Evolutionary conservation across 305 asterid genomes (phyloP), one percentile per base, ranked within the genome.

Genomic region (Fraxinus platypoda): DNA sequence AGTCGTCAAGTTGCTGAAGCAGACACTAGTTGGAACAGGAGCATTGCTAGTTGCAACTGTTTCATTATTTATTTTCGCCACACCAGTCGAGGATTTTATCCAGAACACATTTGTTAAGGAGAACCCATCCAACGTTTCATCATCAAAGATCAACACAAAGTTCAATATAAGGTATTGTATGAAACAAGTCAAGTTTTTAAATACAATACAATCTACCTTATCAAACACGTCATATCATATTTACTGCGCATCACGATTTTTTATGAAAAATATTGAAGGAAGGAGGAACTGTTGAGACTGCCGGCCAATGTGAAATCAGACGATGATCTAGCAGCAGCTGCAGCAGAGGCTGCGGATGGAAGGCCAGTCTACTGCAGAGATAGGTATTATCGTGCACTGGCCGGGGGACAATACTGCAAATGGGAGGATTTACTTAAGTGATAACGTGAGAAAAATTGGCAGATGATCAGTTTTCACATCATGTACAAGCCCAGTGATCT

Each of bases 291-390:
- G 79, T 83, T 95, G 74, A 87, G 94, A 76, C 84, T 95, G 91
- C 98, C 98, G 15, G 62, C 41, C 8, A 97, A 92, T 17, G 97
- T 93, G 43, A 88, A 64, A 84, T 82, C 93, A 6, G 96, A 92
- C 34, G 95, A 95, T 73, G 97, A 93, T 84, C 87, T 95, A 77
- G 98, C 97, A 4, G 91, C 95, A 0, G 97, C 98, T 0, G 98
- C 97, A 7, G 98, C 98, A 2, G 98, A 91, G 87, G 98, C 98
- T 19, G 98, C 98, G 15, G 97, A 91, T 88, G 97, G 95, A 89
- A 92, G 96, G 87, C 92, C 92, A 74, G 96, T 92, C 76, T 91
- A 92, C 89, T 92, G 94, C 86, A 91, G 92, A 83, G 96, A 92
- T 84, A 86, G 91, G 88, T 92, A 84, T 79, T 91, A 92, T 84